Percentiles rank a stretch among this genome's conserved stretches.
These are phyloP conservation scores for Dactylellina cionopaga DNA, from an alignment of 2,329 filamentous ascomycete species.

Conservation along the genomic window DNA sequence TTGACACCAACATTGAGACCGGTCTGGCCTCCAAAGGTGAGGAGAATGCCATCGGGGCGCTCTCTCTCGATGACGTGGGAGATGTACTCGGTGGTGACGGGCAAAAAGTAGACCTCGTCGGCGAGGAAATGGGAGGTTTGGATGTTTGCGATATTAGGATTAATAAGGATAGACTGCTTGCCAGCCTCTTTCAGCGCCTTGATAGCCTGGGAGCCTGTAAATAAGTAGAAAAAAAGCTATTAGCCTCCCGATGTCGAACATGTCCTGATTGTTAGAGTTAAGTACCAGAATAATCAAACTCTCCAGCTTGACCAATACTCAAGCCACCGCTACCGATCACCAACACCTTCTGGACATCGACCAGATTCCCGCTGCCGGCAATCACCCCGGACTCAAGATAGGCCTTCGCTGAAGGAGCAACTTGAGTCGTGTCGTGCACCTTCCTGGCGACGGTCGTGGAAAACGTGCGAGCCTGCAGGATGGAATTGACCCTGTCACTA, in stretches of 20 bases:
- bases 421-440: conserved; percentile 46
- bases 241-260: conserved; percentile 8
- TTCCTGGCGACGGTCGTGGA: conserved; percentile 52
- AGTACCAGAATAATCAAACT: conserved; percentile 98
- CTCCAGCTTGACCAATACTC: conserved; percentile 95
- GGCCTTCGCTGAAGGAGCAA: conserved; percentile 69
- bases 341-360: conserved; percentile 95
- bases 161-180: conserved; percentile 89
- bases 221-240: not conserved
- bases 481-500: conserved; percentile 37
- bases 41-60: conserved; percentile 93
- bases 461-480: conserved; percentile 52
- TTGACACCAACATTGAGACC: conserved; percentile 95
- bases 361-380: conserved; percentile 76
- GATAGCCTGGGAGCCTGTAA: conserved; percentile 88
- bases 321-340: conserved; percentile 96
- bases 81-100: conserved; percentile 97
- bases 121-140: conserved; percentile 96
- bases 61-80: conserved; percentile 97
- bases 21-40: conserved; percentile 97
- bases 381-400: conserved; percentile 90
- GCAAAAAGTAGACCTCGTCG: conserved; percentile 97
- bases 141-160: conserved; percentile 98
- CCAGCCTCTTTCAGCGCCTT: conserved; percentile 97
- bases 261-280: not conserved